phyloP scores from a whole-genome alignment of 768 basidiomycete species.

The Obba rivulosa region DNA sequence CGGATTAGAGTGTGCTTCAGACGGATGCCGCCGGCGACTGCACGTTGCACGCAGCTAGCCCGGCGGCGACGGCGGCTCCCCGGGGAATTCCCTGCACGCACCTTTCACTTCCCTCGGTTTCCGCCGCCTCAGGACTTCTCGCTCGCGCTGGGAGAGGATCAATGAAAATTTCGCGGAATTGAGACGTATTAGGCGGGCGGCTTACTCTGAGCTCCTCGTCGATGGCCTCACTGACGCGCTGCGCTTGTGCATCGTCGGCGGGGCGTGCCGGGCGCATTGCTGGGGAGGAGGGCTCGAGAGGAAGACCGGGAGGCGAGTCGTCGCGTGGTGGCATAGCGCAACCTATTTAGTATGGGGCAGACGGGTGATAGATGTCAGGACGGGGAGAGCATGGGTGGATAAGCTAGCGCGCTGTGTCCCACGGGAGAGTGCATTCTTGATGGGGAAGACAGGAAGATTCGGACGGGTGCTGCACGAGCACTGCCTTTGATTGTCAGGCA shows the following conservation, averaged over 20 bases:
- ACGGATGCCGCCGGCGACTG: neutral
- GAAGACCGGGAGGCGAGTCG: neutral
- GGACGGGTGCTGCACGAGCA: neutral
- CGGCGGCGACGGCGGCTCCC: too few relatives aligned
- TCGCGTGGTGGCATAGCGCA: neutral
- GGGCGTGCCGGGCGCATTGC: conserved; percentile 11
- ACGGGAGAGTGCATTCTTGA: conserved; percentile 1
- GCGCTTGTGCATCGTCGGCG: conserved; percentile 14
- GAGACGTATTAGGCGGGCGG: neutral
- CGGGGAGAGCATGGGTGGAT: neutral
- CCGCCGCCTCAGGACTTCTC: conserved; percentile 16
- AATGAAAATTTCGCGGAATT: neutral
- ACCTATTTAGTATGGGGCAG: too few relatives aligned
- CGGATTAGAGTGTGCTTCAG: neutral
- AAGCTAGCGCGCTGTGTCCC: conserved; percentile 6
- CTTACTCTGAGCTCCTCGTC: conserved; percentile 19
- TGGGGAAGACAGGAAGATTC: conserved; percentile 1
- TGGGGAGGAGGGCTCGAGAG: neutral
- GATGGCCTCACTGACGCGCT: conserved; percentile 17
- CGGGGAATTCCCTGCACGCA: conserved; percentile 2
- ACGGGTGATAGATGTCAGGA: neutral
- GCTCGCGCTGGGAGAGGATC: conserved; percentile 17
- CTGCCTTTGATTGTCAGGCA: conserved; percentile 2
- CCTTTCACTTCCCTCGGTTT: conserved; percentile 22
- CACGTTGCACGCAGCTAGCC: neutral